Base-by-base conservation (phyloP, 345 rosid genomes). In the Salix udensis region DNA sequence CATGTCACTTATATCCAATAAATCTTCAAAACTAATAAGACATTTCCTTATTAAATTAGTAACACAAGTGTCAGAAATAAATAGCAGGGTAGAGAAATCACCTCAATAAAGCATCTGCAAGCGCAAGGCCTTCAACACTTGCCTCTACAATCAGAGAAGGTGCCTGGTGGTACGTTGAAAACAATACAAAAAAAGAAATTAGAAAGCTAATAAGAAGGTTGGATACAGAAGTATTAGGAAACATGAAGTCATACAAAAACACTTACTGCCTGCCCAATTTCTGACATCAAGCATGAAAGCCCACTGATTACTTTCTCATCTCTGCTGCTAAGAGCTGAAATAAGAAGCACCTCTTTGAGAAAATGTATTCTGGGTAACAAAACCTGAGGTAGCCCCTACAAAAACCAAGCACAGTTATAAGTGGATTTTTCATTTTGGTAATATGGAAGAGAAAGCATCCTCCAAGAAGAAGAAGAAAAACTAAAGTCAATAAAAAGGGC, bases 181-280 rank as follows among this genome's bases (percentile, higher is more conserved):
- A 71, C 26, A 23, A 67, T 36, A 24, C 60, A 64, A 82, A 75
- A 36, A 18, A 64, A 26, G 65, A 34, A 34, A 34, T 34, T 46
- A 60, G 46, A 70, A 77, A 52, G 44, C 67, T 26, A 77, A 75
- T 60, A 48, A 70, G 19, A 19, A 26, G 15, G 15, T 26, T 21
- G 55, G 31, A 31, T 23, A 39, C 50, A 61, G 21, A 48, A 65
- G 14, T 39, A 52, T 6, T 52, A 68, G 66, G 75, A 67, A 24
- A 72, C 60, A 64, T 19, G n/a, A 78, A 39, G 58, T 50, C 53
- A 76, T 58, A 16, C 9, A 70, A 40, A 53, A 88, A 46, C 4
- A 14, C 95, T 90, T 81, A 95, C 97, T 71, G 98, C 97, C 84
- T 92, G 98, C 78, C 98, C 97, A 71, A 95, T 92, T 84, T 95